These are phyloP conservation scores for Guadua angustifolia DNA, from an alignment of 176 grass and related monocot genomes.

Conservation along the genomic window DNA sequence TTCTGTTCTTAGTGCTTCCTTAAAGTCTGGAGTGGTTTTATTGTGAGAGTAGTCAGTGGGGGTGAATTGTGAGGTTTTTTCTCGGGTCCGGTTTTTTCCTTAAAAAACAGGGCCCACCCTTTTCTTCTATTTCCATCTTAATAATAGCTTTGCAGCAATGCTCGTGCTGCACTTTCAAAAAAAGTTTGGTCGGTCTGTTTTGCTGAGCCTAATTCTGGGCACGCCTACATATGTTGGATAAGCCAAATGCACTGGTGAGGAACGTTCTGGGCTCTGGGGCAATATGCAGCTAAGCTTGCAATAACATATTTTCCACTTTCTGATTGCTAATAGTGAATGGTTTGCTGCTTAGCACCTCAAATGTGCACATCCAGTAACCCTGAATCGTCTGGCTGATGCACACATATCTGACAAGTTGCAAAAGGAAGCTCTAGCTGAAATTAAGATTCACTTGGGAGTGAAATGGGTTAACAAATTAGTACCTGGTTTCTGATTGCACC, in stretches of 20 bases:
- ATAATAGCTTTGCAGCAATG: too few relatives aligned
- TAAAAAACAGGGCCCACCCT: too few relatives aligned
- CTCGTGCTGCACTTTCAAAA: too few relatives aligned
- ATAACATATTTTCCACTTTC: background rate
- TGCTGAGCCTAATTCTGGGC: background rate
- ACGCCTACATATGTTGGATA: background rate
- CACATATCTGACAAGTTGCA: background rate
- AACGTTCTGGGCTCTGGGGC: background rate
- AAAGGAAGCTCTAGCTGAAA: constrained; percentile 21
- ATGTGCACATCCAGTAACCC: constrained; percentile 9
- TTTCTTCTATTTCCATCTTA: too few relatives aligned
- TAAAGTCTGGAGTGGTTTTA: too few relatives aligned
- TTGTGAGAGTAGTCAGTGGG: too few relatives aligned
- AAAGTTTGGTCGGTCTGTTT: too few relatives aligned
- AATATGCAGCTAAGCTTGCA: constrained; percentile 19
- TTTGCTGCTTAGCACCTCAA: constrained; percentile 30
- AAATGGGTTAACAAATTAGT: constrained; percentile 34
- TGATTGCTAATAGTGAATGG: background rate
- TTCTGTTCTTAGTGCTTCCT: too few relatives aligned
- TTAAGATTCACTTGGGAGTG: background rate
- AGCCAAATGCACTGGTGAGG: background rate
- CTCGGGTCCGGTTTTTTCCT: too few relatives aligned
- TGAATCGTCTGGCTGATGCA: background rate
- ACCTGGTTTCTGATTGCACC: constrained; percentile 98
- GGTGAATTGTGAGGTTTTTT: too few relatives aligned